phyloP scores from a whole-genome alignment of 805 yeast genomes.

The Cephaloascus fragrans region DNA sequence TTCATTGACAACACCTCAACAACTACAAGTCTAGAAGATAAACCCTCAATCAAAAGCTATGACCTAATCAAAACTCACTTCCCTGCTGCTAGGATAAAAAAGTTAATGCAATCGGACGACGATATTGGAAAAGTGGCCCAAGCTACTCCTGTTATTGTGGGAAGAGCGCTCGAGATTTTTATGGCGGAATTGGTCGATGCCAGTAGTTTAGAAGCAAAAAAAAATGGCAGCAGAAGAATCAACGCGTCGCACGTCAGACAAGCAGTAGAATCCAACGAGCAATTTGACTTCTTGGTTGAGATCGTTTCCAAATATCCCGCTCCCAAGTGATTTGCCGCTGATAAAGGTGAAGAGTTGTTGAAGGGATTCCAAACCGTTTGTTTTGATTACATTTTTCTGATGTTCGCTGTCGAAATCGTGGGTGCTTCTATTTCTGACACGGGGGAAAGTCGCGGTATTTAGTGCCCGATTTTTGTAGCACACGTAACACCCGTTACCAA shows the following conservation, averaged over 20 bases:
- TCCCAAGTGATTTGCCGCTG: slow-evolving; percentile 16
- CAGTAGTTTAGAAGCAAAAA: slow-evolving; percentile 67
- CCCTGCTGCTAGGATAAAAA: slow-evolving; percentile 90
- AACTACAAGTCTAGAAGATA: neutral
- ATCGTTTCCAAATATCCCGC: slow-evolving; percentile 54
- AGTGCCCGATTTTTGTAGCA: no score
- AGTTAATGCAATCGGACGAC: slow-evolving; percentile 95
- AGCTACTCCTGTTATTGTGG: slow-evolving; percentile 97
- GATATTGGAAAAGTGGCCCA: slow-evolving; percentile 98
- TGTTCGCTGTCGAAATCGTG: no score
- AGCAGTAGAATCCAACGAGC: slow-evolving; percentile 79
- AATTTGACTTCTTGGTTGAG: slow-evolving; percentile 87
- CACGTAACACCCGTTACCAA: no score
- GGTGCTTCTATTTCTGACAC: no score
- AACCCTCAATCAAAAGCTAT: slow-evolving; percentile 23
- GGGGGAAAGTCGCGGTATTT: no score
- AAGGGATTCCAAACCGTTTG: no score
- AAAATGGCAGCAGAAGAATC: slow-evolving; percentile 68
- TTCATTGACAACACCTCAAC: neutral
- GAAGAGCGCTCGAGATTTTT: slow-evolving; percentile 87
- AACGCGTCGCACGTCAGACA: slow-evolving; percentile 73
- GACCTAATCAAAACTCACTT: slow-evolving; percentile 67
- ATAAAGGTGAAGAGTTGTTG: neutral
- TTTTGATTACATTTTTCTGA: no score
- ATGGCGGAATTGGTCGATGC: slow-evolving; percentile 84